Evolutionary conservation across 306 rosid species (phyloP), one percentile per base, ranked within the genome.

Genomic region (Castanospermum australe): DNA sequence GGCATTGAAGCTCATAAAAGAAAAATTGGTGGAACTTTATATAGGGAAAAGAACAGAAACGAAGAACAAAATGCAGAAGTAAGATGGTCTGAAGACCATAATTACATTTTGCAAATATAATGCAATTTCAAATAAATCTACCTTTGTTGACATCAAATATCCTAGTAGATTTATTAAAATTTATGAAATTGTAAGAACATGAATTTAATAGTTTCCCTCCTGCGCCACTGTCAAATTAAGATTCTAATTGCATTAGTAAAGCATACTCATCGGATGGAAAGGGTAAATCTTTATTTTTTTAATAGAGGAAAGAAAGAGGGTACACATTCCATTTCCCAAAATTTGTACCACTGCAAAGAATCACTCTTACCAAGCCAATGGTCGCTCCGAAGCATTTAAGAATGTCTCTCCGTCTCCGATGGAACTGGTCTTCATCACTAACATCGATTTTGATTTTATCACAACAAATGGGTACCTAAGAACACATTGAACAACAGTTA

Each of bases 301-400:
- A 15, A 28, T 0, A 20, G 14, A 28, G 24, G 25, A 50, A 70
- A 79, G 17, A 38, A 8, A 65, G 13, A 30, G 11, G 14, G 17
- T 41, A 6, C 48, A 22, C 28, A 12, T 56, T 3, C 42, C 8
- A 54, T 48, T 64, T 22, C 18, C 45, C 47, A 35, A 56, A 77
- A 56, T 5, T 36, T 61, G 74, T 51, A 48, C 20, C 30, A 57
- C 4, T 2, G 17, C 8, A 45, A 74, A 71, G 52, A 71, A 73
- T 61, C 47, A 59, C 14, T 82, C 97, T 93, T 78, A 95, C 99
- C 92, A 93, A 55, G 73, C 92, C 91, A 65, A 93, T 42, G 24
- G 92, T 71, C 15, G 84, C 85, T 0, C 98, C 97, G 18, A 87
- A 24, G 79, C 88, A 85, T 84, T 88, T 86, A 79, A 95, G 94